Percentiles rank a stretch among this genome's conserved stretches.
phyloP scores from a whole-genome alignment of 148 eudicot genomes.

The Polygonum aviculare region DNA sequence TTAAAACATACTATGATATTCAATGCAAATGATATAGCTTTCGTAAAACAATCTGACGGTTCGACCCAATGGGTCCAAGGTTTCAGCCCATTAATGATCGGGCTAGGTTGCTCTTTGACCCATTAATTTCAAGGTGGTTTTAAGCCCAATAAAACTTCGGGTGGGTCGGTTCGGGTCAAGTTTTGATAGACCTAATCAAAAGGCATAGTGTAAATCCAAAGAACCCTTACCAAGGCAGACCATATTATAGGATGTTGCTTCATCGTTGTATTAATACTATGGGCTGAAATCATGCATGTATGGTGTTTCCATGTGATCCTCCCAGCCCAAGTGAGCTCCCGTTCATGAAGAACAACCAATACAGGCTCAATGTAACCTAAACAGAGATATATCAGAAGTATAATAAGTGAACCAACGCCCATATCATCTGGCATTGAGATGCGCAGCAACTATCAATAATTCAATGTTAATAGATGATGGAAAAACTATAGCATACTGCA shows the following conservation, averaged over 20 bases:
- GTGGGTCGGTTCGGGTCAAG: too few species aligned
- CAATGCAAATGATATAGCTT: too few species aligned
- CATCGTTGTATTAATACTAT: conserved; percentile 79
- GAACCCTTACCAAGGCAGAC: conserved; percentile 62
- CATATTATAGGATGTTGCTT: conserved; percentile 97
- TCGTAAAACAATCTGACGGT: too few species aligned
- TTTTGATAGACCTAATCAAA: too few species aligned
- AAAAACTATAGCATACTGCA: neutral
- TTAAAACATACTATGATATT: too few species aligned
- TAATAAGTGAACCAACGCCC: neutral
- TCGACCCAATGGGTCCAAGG: too few species aligned
- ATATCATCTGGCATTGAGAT: neutral
- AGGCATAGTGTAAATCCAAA: neutral
- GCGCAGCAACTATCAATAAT: neutral
- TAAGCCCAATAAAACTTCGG: too few species aligned
- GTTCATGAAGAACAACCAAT: conserved; percentile 84
- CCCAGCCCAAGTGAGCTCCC: conserved; percentile 96
- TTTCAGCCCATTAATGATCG: too few species aligned
- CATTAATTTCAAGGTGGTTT: too few species aligned
- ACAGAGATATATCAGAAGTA: neutral
- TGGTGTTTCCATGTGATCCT: conserved; percentile 88
- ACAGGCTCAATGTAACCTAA: conserved; percentile 96
- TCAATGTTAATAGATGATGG: neutral
- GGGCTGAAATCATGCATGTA: conserved; percentile 87
- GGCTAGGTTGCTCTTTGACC: too few species aligned